phyloP scores from a whole-genome alignment of 73 alveolate species.

The Paramecium primaurelia region DNA sequence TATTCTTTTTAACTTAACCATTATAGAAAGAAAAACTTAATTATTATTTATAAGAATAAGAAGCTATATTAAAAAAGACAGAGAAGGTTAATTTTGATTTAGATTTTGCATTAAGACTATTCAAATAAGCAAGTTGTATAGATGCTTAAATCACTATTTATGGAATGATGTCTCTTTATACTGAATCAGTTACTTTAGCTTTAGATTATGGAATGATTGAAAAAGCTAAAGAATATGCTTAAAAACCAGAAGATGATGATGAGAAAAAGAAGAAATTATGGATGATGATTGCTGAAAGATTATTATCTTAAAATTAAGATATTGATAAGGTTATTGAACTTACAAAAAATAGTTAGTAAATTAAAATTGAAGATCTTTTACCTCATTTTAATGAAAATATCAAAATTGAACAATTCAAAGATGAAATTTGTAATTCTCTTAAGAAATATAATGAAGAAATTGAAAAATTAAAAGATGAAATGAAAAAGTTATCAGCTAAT shows the following conservation, averaged over 20 bases:
- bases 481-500: conserved; percentile 84
- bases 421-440: conserved; percentile 91
- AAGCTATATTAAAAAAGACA: conserved; percentile 58
- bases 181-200: conserved; percentile 94
- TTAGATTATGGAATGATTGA: conserved; percentile 81
- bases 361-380: conserved; percentile 95
- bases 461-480: conserved; percentile 83
- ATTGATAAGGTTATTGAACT: conserved; percentile 83
- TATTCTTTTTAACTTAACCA: conserved; percentile 82
- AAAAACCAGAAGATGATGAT: conserved; percentile 80
- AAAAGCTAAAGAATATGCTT: conserved; percentile 92
- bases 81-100: conserved; percentile 76
- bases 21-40: conserved; percentile 73
- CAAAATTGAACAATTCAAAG: conserved; percentile 91
- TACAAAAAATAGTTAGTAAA: conserved; percentile 81
- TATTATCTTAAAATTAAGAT: conserved; percentile 74
- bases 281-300: conserved; percentile 89
- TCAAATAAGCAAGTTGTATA: conserved; percentile 82
- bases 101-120: conserved; percentile 94
- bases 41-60: conserved; percentile 76
- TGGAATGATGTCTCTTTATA: conserved; percentile 91
- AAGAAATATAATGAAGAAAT: conserved; percentile 91
- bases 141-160: conserved; percentile 80
- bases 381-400: conserved; percentile 92
- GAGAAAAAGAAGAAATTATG: conserved; percentile 91